These are phyloP conservation scores for Russula virescens DNA, from an alignment of 768 basidiomycete genomes.

Conservation along the genomic window DNA sequence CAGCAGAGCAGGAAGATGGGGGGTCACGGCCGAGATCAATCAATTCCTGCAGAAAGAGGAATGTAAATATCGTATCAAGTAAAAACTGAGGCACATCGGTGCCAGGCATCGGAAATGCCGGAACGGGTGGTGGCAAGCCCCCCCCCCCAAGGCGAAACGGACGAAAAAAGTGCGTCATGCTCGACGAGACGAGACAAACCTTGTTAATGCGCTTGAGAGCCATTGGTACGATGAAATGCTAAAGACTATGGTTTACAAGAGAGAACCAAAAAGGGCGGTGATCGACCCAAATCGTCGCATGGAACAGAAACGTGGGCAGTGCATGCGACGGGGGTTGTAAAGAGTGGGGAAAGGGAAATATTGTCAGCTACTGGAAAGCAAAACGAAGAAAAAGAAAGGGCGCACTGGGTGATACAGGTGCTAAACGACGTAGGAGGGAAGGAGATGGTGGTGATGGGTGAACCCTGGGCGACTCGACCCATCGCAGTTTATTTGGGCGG, in stretches of 20 bases:
- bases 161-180: background rate
- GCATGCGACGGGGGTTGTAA: constrained; percentile 1
- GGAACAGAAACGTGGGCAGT: constrained; percentile 17
- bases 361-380: constrained; percentile 10
- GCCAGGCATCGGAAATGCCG: background rate
- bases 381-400: background rate
- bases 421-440: constrained; percentile 29
- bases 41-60: constrained; percentile 71
- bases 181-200: constrained; percentile 41
- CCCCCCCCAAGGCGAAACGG: background rate
- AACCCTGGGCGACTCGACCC: constrained; percentile 24
- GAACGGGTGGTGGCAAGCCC: background rate
- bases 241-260: constrained; percentile 5
- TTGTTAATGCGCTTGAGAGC: constrained; percentile 99
- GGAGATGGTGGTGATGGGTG: constrained; percentile 25
- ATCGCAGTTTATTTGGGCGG: constrained; percentile 33
- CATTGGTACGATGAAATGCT: constrained; percentile 43
- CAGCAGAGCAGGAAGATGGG: constrained; percentile 98
- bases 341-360: background rate
- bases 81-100: background rate
- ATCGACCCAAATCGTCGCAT: constrained; percentile 37
- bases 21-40: constrained; percentile 99
- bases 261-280: constrained; percentile 30
- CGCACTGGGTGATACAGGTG: constrained; percentile 30
- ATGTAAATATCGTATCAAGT: constrained; percentile 1